Percentiles rank a stretch among this genome's conserved stretches.
These are phyloP conservation scores for Penicillium angulare DNA, from an alignment of 495 filamentous ascomycete species.

Conservation along the genomic window DNA sequence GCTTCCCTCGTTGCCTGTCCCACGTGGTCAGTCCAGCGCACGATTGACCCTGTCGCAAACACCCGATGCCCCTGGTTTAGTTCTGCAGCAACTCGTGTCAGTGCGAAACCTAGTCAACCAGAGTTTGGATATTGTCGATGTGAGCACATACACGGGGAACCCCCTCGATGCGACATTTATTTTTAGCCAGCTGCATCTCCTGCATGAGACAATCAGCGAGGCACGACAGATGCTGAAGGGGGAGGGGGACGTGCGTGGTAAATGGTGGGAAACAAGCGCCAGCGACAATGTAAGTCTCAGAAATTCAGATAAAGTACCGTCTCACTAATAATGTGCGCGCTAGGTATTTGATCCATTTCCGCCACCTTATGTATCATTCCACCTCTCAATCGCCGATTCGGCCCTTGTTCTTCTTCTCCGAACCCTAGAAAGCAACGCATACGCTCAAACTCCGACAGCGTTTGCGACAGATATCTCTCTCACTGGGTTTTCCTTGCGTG, in stretches of 20 bases:
- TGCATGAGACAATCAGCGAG: conserved; percentile 73
- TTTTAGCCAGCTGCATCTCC: conserved; percentile 71
- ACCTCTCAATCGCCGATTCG: conserved; percentile 74
- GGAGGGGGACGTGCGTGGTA: conserved; percentile 46
- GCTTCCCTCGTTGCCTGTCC: conserved; percentile 44
- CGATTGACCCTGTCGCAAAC: conserved; percentile 54
- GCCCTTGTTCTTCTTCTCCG: conserved; percentile 76
- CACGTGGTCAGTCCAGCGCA: conserved; percentile 46
- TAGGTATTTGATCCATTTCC: conserved; percentile 58
- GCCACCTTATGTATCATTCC: conserved; percentile 63
- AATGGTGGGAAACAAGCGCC: conserved; percentile 58
- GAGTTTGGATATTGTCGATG: conserved; percentile 73
- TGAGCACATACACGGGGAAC: conserved; percentile 67
- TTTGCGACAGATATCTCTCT: conserved; percentile 54
- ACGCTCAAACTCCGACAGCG: conserved; percentile 56
- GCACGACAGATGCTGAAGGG: conserved; percentile 54
- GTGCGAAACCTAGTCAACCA: conserved; percentile 73
- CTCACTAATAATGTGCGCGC: background rate
- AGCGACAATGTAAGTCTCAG: conserved; percentile 47
- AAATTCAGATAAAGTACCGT: background rate
- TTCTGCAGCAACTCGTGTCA: conserved; percentile 65
- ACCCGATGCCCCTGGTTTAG: conserved; percentile 49
- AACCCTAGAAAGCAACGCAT: conserved; percentile 66
- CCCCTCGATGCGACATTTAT: conserved; percentile 64
- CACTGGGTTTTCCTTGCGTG: conserved; percentile 57